Evolutionary conservation across 805 yeast species (phyloP), one percentile per base, ranked within the genome.

Genomic region (Wickerhamiella slavikovae): DNA sequence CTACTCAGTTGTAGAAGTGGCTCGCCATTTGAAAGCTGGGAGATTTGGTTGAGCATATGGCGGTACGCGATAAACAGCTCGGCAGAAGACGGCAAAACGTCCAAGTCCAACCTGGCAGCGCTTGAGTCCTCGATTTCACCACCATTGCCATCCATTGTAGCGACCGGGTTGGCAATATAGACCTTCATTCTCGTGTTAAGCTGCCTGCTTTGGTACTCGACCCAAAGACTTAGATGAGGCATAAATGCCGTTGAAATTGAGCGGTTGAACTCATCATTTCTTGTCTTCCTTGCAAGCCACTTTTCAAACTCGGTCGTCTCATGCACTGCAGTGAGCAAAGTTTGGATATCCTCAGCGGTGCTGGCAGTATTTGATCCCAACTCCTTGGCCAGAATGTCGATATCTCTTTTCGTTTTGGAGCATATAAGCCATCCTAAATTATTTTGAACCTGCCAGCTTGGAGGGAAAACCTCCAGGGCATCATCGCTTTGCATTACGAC

Each of bases 211-310:
- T 89, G 96, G 43, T 79, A 76, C 13, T 69, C 69, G 8, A 89
- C 71, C 95, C 96, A 89, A 10, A 79, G 51, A 23, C 65, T 65
- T 27, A 89, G 57, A 46, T 75, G 79, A 1, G 95, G 94, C 47
- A 79, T 92, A 47, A 89, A 83, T 20, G 72, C 69, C 27, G 57
- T 60, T 24, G 73, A 78, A 33, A 68, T 65, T 29, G 51, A 58
- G 39, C 51, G 49, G 13, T 54, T 52, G 32, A 62, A 51, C 2
- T 19, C 22, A 7, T 22, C 18, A 51, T 52, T 59, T 18, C 57
- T 38, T 4, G 55, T 39, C 4, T 39, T 39, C 15, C 35, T 26
- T 22, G 30, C 71, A 24, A 83, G 56, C 38, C 57, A 71, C 35
- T 62, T 64, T 43, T 89, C 98, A 51, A 89, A 89, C 26, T 82